Percentiles rank a stretch among this genome's conserved stretches.
phyloP scores from a whole-genome alignment of 2,329 filamentous ascomycete genomes.

The Cercospora sp. region DNA sequence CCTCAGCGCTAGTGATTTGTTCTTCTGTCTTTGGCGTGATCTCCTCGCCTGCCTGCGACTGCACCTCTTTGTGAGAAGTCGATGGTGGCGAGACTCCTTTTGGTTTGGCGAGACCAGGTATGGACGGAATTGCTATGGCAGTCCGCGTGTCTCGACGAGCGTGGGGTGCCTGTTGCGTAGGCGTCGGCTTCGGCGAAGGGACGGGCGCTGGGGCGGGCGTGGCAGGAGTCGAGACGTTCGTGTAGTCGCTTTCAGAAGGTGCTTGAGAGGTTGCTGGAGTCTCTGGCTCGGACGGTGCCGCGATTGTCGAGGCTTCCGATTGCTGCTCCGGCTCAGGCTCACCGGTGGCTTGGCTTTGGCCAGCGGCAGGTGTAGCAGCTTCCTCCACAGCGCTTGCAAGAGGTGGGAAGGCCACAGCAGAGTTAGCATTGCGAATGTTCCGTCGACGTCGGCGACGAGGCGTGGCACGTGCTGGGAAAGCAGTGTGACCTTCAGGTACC shows the following conservation, averaged over 20 bases:
- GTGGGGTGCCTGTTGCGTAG: conserved; percentile 30
- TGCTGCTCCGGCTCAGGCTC: conserved; percentile 29
- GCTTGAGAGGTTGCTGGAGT: conserved; percentile 60
- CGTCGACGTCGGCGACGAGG: conserved; percentile 48
- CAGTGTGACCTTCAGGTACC: conserved; percentile 46
- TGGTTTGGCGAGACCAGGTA: conserved; percentile 50
- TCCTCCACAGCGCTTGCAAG: conserved; percentile 39
- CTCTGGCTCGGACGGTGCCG: conserved; percentile 51
- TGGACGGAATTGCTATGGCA: conserved; percentile 54
- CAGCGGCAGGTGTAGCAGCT: conserved; percentile 14
- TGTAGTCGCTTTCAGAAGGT: conserved; percentile 56
- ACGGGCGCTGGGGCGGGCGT: conserved; percentile 41
- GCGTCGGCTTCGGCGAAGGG: conserved; percentile 37
- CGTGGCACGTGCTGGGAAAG: conserved; percentile 56
- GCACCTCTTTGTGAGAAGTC: conserved; percentile 37
- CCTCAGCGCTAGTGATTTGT: conserved; percentile 12
- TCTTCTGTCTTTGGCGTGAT: conserved; percentile 20
- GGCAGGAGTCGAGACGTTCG: conserved; percentile 50
- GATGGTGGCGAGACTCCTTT: conserved; percentile 41
- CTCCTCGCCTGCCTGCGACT: conserved; percentile 17
- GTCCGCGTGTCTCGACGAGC: conserved; percentile 46
- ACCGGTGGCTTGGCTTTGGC: conserved; percentile 23
- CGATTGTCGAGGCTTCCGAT: conserved; percentile 48
- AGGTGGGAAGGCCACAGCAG: conserved; percentile 53
- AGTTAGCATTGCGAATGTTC: conserved; percentile 41